These are phyloP conservation scores for Pisolithus tinctorius DNA, from an alignment of 768 basidiomycete genomes.

Conservation along the genomic window DNA sequence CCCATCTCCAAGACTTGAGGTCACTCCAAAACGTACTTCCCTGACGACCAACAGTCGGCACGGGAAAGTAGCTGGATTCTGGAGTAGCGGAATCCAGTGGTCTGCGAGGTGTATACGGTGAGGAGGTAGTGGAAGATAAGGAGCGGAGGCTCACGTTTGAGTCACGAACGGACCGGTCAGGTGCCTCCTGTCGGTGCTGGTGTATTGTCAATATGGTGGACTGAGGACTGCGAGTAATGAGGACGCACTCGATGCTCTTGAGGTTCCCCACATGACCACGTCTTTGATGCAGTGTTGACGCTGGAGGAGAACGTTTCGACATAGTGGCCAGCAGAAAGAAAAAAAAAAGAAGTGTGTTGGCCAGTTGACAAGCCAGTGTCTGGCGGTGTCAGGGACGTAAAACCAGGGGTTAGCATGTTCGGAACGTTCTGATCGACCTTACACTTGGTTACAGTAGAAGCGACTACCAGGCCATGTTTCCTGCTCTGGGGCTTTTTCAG, in stretches of 20 bases:
- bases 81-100: constrained; percentile 35
- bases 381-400: no score
- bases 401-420: neutral
- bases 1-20: constrained; percentile 57
- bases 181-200: constrained; percentile 49
- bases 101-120: constrained; percentile 14
- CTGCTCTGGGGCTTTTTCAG: constrained; percentile 51
- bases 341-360: neutral
- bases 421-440: neutral
- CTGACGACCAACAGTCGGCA: constrained; percentile 10
- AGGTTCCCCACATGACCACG: constrained; percentile 4
- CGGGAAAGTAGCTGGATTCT: constrained; percentile 30
- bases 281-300: constrained; percentile 5
- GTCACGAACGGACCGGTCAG: constrained; percentile 56
- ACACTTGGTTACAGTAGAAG: neutral
- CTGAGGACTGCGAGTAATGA: neutral
- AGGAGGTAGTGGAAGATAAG: neutral
- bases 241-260: constrained; percentile 24
- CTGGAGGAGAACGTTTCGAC: neutral
- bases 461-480: constrained; percentile 47
- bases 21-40: constrained; percentile 42
- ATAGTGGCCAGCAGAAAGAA: neutral
- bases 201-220: constrained; percentile 2
- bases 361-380: no score
- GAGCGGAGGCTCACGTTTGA: constrained; percentile 44